phyloP scores from a whole-genome alignment of 768 basidiomycete genomes.

The Neoboletus brunneissimus region DNA sequence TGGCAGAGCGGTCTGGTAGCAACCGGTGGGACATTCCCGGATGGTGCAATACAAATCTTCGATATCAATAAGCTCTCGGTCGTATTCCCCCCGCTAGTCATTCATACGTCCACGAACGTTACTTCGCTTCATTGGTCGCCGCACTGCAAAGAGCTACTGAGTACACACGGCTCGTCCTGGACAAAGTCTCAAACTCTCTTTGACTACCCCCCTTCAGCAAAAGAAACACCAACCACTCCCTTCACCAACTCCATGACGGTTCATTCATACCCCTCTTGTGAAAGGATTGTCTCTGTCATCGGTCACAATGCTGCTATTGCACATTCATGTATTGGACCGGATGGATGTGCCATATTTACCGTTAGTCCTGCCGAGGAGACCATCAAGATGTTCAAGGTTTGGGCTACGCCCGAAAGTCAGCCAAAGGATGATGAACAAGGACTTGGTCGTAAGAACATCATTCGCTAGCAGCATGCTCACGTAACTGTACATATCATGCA shows the following conservation, averaged over 20 bases:
- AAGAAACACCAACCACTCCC: slow-evolving; percentile 22
- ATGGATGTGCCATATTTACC: slow-evolving; percentile 62
- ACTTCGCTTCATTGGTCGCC: slow-evolving; percentile 68
- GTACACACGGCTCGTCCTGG: slow-evolving; percentile 58
- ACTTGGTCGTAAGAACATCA: slow-evolving; percentile 22
- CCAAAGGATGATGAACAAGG: slow-evolving; percentile 20
- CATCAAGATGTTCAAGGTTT: slow-evolving; percentile 74
- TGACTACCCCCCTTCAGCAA: slow-evolving; percentile 17
- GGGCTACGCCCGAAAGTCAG: slow-evolving; percentile 35
- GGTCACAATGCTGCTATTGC: slow-evolving; percentile 56
- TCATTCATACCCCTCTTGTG: slow-evolving; percentile 53
- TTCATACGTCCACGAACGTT: slow-evolving; percentile 47
- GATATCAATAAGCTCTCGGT: slow-evolving; percentile 40
- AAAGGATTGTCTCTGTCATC: slow-evolving; percentile 48
- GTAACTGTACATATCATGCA: neutral
- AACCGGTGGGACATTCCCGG: slow-evolving; percentile 62
- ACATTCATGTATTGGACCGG: slow-evolving; percentile 62
- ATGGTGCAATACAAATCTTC: slow-evolving; percentile 57
- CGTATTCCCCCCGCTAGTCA: slow-evolving; percentile 46
- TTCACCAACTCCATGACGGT: slow-evolving; percentile 46
- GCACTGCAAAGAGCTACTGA: slow-evolving; percentile 83
- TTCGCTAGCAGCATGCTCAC: slow-evolving; percentile 21
- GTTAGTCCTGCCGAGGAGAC: slow-evolving; percentile 62
- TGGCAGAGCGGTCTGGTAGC: slow-evolving; percentile 69
- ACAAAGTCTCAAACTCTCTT: slow-evolving; percentile 18